Conservation (phyloP, 768 basidiomycete species). For the Kwoniella shandongensis region DNA sequence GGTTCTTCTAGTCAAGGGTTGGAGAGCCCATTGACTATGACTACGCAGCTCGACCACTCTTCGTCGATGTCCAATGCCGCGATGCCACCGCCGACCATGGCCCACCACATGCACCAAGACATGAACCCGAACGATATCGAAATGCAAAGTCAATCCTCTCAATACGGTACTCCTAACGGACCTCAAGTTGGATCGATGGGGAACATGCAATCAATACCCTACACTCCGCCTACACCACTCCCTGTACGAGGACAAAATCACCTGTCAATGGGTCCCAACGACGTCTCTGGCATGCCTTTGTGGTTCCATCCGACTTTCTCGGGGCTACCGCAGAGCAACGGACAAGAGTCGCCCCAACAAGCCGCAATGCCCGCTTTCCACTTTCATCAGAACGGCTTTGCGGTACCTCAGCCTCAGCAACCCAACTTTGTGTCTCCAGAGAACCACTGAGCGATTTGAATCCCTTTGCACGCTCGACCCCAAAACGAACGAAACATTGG, state of each 20-base stretch:
- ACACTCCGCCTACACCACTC: constrained; percentile 15
- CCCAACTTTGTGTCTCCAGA: no score
- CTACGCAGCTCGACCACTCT: background rate
- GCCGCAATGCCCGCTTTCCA: no score
- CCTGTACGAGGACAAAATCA: constrained; percentile 22
- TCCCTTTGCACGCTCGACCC: no score
- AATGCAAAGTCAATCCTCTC: constrained; percentile 1
- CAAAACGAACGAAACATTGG: no score
- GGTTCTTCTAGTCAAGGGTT: constrained; percentile 5
- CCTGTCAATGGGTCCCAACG: background rate
- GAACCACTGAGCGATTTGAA: no score
- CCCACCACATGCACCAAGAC: background rate
- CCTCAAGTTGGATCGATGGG: constrained; percentile 1
- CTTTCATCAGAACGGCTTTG: no score
- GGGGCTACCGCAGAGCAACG: no score
- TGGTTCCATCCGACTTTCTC: constrained; percentile 18
- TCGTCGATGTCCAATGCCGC: constrained; percentile 3
- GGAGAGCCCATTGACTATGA: constrained; percentile 13
- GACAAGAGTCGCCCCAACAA: no score
- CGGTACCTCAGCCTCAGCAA: no score
- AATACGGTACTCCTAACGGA: constrained; percentile 10
- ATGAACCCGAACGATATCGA: background rate
- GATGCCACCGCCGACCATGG: constrained; percentile 13
- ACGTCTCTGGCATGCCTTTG: constrained; percentile 2
- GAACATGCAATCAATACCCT: constrained; percentile 8